These are phyloP conservation scores for Colletotrichum salicis DNA, from an alignment of 2,329 filamentous ascomycete species.

Conservation along the genomic window DNA sequence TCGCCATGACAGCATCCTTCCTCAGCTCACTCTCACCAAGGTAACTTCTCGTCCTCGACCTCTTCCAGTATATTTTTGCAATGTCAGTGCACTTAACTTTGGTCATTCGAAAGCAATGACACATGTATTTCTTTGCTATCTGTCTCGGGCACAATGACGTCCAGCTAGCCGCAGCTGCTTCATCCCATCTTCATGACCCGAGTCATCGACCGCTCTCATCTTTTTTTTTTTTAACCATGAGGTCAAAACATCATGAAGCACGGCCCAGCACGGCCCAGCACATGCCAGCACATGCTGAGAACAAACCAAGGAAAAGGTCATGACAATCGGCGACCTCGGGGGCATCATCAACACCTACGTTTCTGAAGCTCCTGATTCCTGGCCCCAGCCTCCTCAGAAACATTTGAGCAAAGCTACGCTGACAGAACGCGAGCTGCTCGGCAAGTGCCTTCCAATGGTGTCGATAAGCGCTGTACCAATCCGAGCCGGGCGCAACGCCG, in stretches of 20 bases:
- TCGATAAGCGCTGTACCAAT: slow-evolving; percentile 3
- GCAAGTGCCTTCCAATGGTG: slow-evolving; percentile 15
- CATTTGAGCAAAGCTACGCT: neutral
- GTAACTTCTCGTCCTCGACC: neutral
- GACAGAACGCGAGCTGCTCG: slow-evolving; percentile 1
- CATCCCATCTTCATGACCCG: slow-evolving; percentile 1
- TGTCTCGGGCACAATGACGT: neutral
- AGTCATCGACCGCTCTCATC: neutral
- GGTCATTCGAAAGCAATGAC: neutral
- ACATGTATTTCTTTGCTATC: neutral
- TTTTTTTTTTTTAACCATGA: neutral
- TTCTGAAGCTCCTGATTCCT: slow-evolving; percentile 3
- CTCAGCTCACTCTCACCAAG: neutral
- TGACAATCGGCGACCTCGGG: neutral
- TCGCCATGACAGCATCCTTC: neutral
- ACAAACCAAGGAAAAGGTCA: neutral
- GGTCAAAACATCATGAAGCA: slow-evolving; percentile 5
- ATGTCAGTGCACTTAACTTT: neutral
- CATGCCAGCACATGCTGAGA: neutral
- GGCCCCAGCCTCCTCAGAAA: slow-evolving; percentile 12
- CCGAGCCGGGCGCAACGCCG: neutral
- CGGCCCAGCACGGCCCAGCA: slow-evolving; percentile 23
- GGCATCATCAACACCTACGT: slow-evolving; percentile 5
- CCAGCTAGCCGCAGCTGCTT: neutral
- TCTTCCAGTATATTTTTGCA: neutral